phyloP scores from a whole-genome alignment of 2,329 filamentous ascomycete genomes.

The Neofusicoccum sp. region DNA sequence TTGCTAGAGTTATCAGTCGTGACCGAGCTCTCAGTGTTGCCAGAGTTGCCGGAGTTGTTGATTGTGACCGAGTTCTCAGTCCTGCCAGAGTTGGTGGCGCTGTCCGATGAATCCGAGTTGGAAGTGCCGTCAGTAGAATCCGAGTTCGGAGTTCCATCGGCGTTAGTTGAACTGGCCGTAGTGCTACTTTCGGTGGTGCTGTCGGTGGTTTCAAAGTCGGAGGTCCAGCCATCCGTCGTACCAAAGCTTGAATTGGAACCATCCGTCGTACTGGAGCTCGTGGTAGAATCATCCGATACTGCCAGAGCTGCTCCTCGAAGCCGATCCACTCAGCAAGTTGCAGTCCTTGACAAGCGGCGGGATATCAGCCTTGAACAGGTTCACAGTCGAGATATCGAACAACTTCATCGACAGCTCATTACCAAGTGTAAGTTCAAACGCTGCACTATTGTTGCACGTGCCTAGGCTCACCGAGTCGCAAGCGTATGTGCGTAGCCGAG shows the following conservation, averaged over 20 bases:
- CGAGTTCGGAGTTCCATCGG: background rate
- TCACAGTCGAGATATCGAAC: background rate
- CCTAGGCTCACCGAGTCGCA: background rate
- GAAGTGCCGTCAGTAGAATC: background rate
- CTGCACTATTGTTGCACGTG: background rate
- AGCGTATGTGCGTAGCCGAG: background rate
- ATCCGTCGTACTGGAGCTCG: background rate
- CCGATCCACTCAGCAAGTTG: background rate
- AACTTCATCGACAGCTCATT: slow-evolving; percentile 9
- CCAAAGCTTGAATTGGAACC: background rate
- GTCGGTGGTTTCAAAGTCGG: no score
- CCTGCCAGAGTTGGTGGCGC: background rate
- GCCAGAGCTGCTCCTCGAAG: no score
- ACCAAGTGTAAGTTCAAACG: background rate
- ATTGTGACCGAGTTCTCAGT: no score
- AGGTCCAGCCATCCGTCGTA: background rate
- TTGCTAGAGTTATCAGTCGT: no score
- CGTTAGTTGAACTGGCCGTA: background rate
- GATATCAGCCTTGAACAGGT: background rate
- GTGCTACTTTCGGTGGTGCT: background rate
- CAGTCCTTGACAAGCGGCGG: background rate
- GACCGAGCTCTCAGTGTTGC: no score
- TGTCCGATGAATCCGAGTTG: background rate
- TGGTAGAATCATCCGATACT: background rate
- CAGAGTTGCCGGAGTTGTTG: no score